A percentile compares a stretch with the other conserved stretches of the same genome.
phyloP scores from a whole-genome alignment of 2,329 filamentous ascomycete genomes.

The Biscogniauxia marginata region DNA sequence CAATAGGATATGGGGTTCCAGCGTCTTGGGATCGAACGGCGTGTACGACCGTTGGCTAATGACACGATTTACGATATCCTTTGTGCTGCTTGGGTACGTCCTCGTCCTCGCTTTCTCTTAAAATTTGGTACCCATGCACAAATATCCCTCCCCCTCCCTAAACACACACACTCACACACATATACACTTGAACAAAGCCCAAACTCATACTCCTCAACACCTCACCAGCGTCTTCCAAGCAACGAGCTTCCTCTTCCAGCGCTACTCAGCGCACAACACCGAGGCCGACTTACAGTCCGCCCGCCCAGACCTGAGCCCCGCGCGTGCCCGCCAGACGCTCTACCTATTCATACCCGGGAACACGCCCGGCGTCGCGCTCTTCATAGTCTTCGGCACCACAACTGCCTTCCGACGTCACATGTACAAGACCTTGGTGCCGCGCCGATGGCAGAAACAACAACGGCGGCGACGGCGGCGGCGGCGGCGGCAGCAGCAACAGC shows the following conservation, averaged over 20 bases:
- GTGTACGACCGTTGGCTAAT: constrained; percentile 18
- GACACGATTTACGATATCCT: constrained; percentile 17
- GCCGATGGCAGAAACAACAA: neutral
- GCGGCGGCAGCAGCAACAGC: too few relatives aligned
- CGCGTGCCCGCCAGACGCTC: constrained; percentile 13
- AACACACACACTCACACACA: too few relatives aligned
- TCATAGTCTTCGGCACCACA: constrained; percentile 25
- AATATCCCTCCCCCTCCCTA: neutral
- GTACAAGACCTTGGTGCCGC: constrained; percentile 12
- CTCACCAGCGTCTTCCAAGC: constrained; percentile 9
- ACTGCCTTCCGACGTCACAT: constrained; percentile 20
- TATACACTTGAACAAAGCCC: neutral
- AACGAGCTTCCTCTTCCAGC: constrained; percentile 11
- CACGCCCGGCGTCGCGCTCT: constrained; percentile 21
- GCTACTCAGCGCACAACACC: constrained; percentile 5
- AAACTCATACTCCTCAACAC: neutral
- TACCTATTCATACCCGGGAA: constrained; percentile 24
- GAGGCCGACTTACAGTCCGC: constrained; percentile 8
- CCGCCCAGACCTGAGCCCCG: constrained; percentile 16
- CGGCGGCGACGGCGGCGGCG: neutral
- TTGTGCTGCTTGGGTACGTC: constrained; percentile 13
- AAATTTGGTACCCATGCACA: too few relatives aligned
- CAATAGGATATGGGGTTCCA: neutral
- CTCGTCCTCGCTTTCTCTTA: neutral
- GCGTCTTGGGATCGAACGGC: neutral